Base-by-base conservation (phyloP, 2,329 filamentous ascomycete species). In the Fusarium subglutinans region DNA sequence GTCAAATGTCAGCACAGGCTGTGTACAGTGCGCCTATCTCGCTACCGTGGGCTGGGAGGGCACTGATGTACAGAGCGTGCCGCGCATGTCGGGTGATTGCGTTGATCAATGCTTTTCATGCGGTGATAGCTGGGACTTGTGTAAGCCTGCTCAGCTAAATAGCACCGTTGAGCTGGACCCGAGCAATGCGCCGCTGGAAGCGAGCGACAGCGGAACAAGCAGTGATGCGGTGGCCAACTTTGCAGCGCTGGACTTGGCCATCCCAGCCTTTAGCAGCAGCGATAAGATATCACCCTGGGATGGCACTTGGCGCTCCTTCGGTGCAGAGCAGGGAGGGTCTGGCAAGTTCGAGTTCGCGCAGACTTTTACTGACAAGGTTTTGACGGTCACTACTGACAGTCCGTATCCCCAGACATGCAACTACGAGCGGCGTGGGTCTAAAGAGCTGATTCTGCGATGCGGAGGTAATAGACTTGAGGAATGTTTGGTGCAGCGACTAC, bases 301-400 rank as follows among this genome's bases (percentile, higher is more conserved):
- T 9, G 62, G 62, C 3, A 64, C 62, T 3, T 64, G 62, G 62
- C 62, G 62, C 22, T 64, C 56, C 3, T 64, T 63, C 15, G 62
- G 56, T 8, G 62, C 45, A 15, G 56, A 62, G 24, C 56, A 64
- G 22, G 20, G 26, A 6, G 62, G 45, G 6, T 62, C 56, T 12
- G 62, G 56, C 38, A 64, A 51, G 56, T 64, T 62, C 10, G 38
- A 64, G 30, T 64, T 64, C 4, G 56, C 45, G 3, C 56, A 62
- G 24, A 63, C 56, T 4, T 64, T 62, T 3, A 43, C 62, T 4
- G 38, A 64, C 5, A 64, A 38, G 10, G 10, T 7, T 1, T 2
- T 63, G 62, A 64, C 62, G 8, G 56, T 64, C 9, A 63, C 56
- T 20, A 64, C 56, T 3, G 62, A 64, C 11, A 64, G 56, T 7